phyloP scores from a whole-genome alignment of 2,329 filamentous ascomycete genomes.

The Mariannaea sp. region DNA sequence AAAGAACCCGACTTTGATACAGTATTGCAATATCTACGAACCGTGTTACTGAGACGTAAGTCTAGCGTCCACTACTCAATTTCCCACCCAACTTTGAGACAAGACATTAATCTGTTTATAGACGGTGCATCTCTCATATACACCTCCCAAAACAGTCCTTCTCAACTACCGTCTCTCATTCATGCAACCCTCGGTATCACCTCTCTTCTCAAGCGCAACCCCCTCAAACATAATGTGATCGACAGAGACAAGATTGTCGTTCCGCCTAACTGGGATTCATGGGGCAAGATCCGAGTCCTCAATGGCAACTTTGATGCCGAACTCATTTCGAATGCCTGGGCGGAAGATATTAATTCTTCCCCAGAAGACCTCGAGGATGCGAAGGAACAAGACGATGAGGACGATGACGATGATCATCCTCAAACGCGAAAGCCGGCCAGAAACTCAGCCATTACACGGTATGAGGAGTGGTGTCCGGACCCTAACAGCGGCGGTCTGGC shows the following conservation, averaged over 20 bases:
- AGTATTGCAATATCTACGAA: constrained; percentile 89
- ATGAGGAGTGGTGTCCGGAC: constrained; percentile 80
- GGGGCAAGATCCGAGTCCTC: constrained; percentile 93
- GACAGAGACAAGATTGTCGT: constrained; percentile 94
- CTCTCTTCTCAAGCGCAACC: constrained; percentile 77
- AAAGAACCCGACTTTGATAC: constrained; percentile 97
- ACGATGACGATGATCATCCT: constrained; percentile 29
- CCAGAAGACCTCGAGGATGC: constrained; percentile 35
- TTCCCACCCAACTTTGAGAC: constrained; percentile 23
- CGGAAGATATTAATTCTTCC: constrained; percentile 73
- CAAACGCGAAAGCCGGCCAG: constrained; percentile 26
- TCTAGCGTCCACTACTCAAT: constrained; percentile 14
- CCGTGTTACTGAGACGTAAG: constrained; percentile 83
- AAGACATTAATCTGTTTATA: constrained; percentile 44
- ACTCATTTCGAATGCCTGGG: constrained; percentile 82
- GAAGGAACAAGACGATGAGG: constrained; percentile 32
- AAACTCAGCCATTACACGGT: constrained; percentile 71
- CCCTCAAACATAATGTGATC: constrained; percentile 87
- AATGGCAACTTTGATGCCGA: constrained; percentile 93
- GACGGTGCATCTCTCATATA: constrained; percentile 86
- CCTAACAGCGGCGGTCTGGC: constrained; percentile 65
- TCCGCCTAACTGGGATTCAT: constrained; percentile 97
- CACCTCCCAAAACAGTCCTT: constrained; percentile 75
- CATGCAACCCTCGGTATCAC: constrained; percentile 88
- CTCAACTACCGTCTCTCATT: constrained; percentile 77